phyloP scores from a whole-genome alignment of 2,329 filamentous ascomycete genomes.

The Basipetospora chlamydospora region DNA sequence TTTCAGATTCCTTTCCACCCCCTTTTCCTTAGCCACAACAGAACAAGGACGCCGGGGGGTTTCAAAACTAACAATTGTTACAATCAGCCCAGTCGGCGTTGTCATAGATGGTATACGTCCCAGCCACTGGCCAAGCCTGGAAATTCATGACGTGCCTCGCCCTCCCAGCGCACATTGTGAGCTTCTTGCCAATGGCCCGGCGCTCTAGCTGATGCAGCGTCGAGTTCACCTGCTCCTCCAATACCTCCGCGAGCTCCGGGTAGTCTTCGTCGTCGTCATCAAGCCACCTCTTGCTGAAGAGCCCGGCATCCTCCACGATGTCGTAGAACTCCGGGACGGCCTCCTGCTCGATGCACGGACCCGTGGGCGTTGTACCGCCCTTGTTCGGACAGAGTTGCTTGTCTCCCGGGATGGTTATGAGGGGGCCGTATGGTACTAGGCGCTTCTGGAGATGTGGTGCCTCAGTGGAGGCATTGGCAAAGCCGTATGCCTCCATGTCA shows the following conservation, averaged over 20 bases:
- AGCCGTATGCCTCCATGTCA: background rate
- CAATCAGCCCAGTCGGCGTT: background rate
- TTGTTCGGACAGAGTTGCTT: background rate
- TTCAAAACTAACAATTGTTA: constrained; percentile 1
- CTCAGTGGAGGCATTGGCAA: background rate
- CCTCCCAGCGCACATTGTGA: background rate
- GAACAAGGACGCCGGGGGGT: background rate
- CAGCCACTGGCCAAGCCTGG: background rate
- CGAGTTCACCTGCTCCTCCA: background rate
- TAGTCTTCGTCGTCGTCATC: background rate
- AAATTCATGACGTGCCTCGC: background rate
- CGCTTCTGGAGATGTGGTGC: background rate
- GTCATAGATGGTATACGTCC: background rate
- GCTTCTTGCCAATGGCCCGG: background rate
- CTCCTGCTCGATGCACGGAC: background rate
- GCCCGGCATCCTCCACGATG: background rate
- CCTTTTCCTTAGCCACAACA: background rate
- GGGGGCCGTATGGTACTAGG: background rate
- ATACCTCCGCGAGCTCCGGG: background rate
- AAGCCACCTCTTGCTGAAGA: background rate
- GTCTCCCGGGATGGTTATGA: background rate
- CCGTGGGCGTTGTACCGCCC: background rate
- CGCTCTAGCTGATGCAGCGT: background rate
- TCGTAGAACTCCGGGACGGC: background rate
- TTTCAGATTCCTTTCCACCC: too few species aligned